Evolutionary conservation across 257 asterid species (phyloP).

Genomic region (Asclepias syriaca): DNA sequence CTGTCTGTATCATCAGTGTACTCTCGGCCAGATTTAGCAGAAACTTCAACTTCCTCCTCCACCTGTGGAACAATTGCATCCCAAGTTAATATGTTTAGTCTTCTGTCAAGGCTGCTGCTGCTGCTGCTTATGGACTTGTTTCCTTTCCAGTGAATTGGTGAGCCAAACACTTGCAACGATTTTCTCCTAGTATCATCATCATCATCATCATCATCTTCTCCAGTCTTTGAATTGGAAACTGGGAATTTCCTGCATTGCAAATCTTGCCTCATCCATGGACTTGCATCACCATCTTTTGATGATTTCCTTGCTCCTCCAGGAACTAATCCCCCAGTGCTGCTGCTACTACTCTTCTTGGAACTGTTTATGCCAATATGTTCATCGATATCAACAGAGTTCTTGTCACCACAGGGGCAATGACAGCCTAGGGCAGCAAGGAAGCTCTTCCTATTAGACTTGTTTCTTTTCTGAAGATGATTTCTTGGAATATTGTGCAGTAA

Average conservation of each 20-base stretch:
- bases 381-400: slow-evolving; percentile 42
- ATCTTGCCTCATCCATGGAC: slow-evolving; percentile 18
- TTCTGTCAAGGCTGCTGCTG: slow-evolving; percentile 25
- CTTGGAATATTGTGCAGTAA: slow-evolving; percentile 33
- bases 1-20: slow-evolving; percentile 54
- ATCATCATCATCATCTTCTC: slow-evolving; percentile 21
- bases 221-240: slow-evolving; percentile 20
- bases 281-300: slow-evolving; percentile 1
- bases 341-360: slow-evolving; percentile 12
- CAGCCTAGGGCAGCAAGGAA: slow-evolving; percentile 57
- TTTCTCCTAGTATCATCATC: slow-evolving; percentile 22
- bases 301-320: slow-evolving; percentile 18
- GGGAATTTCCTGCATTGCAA: slow-evolving; percentile 24
- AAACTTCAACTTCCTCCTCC: slow-evolving; percentile 28
- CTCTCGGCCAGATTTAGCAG: slow-evolving; percentile 32
- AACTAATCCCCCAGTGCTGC: slow-evolving; percentile 5
- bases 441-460: slow-evolving; percentile 30
- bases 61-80: slow-evolving; percentile 44
- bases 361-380: slow-evolving; percentile 15
- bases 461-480: slow-evolving; percentile 27
- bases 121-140: slow-evolving; percentile 16
- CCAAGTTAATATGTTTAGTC: slow-evolving; percentile 48
- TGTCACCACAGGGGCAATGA: slow-evolving; percentile 54
- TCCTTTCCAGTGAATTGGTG: slow-evolving; percentile 21
- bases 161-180: slow-evolving; percentile 41